Percentiles rank a stretch among this genome's conserved stretches.
phyloP scores from a whole-genome alignment of 192 early-diverging fungal species.

The Cladochytrium replicatum region DNA sequence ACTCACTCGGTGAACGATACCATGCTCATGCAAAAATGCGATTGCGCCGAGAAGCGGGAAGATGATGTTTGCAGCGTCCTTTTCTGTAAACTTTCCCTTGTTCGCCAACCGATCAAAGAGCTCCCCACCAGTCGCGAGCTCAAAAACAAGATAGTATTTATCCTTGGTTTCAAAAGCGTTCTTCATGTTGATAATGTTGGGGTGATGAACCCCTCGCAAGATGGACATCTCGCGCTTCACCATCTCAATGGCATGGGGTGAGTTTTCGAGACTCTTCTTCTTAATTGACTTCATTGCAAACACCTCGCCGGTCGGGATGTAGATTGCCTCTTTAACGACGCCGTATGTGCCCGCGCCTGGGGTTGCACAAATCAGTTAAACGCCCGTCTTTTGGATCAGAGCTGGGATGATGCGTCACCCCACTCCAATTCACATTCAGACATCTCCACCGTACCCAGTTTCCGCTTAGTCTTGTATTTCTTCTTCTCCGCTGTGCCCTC shows the following conservation, averaged over 20 bases:
- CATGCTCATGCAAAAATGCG: conserved; percentile 71
- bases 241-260: conserved; percentile 33
- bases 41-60: conserved; percentile 68
- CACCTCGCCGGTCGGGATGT: neutral
- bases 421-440: too few relatives aligned
- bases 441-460: too few relatives aligned
- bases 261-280: neutral
- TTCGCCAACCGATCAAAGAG: conserved; percentile 78
- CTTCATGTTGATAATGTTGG: conserved; percentile 26
- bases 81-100: conserved; percentile 57
- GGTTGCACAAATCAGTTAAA: neutral
- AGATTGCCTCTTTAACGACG: conserved; percentile 3
- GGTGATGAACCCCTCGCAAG: conserved; percentile 43
- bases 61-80: conserved; percentile 71
- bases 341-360: conserved; percentile 2
- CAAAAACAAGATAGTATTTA: conserved; percentile 34
- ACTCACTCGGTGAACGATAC: conserved; percentile 84
- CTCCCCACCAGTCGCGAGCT: conserved; percentile 76
- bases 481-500: too few relatives aligned
- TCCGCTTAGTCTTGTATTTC: too few relatives aligned
- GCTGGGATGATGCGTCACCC: too few relatives aligned
- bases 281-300: conserved; percentile 3
- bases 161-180: conserved; percentile 29
- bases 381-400: too few relatives aligned
- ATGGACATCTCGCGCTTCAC: conserved; percentile 60